A percentile compares a stretch with the other conserved stretches of the same genome.
Evolutionary conservation across 2,329 filamentous ascomycete species (phyloP).

Genomic region (Ophiostoma populinum): DNA sequence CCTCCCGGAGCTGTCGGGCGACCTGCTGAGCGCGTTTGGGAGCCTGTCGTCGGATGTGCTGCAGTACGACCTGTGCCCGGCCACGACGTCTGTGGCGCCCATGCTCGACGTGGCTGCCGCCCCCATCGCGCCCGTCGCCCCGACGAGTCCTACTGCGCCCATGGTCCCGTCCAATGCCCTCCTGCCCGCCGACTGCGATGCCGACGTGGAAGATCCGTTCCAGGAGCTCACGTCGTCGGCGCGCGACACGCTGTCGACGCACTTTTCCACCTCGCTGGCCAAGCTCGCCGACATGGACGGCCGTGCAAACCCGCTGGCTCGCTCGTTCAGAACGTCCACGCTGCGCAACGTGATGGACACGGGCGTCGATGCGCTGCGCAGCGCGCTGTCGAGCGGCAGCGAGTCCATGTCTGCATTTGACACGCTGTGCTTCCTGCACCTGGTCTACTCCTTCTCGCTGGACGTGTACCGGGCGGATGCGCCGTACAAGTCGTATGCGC

Average conservation of each 20-base stretch:
- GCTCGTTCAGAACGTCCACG: constrained; percentile 23
- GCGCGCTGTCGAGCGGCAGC: constrained; percentile 21
- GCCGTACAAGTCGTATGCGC: constrained; percentile 17
- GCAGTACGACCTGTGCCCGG: too few species aligned
- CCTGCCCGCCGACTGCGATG: background rate
- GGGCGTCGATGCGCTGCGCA: constrained; percentile 25
- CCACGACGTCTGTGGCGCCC: too few species aligned
- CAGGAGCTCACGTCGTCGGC: constrained; percentile 23
- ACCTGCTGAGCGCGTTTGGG: too few species aligned
- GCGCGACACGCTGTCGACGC: constrained; percentile 28
- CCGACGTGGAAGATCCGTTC: background rate
- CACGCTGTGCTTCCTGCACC: constrained; percentile 32
- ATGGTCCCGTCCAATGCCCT: background rate
- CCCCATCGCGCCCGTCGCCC: background rate
- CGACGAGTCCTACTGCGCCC: background rate
- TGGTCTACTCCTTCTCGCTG: constrained; percentile 32
- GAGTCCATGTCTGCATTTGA: constrained; percentile 23
- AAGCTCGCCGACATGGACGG: constrained; percentile 22
- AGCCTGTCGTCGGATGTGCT: too few species aligned
- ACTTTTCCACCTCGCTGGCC: constrained; percentile 25
- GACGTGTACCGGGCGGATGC: constrained; percentile 25
- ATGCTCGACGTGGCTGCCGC: background rate
- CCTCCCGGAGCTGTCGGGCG: too few species aligned
- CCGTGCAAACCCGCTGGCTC: constrained; percentile 24
- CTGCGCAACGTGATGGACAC: constrained; percentile 21